These are phyloP conservation scores for Aspergillus bombycis DNA, from an alignment of 2,329 filamentous ascomycete species.

Conservation along the genomic window DNA sequence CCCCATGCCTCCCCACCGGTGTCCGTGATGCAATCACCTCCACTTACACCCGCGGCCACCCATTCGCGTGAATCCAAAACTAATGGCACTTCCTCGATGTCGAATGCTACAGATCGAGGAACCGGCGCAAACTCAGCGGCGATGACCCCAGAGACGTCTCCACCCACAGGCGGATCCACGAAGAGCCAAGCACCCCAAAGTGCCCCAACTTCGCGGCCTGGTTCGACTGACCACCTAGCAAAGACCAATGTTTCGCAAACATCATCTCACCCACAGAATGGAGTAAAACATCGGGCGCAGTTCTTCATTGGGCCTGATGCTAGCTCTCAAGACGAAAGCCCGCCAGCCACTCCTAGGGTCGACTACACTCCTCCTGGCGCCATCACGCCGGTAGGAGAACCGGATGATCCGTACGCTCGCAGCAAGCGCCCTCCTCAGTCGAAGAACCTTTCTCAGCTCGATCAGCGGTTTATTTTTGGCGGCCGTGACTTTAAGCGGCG, in stretches of 20 bases:
- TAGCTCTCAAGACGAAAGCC: conserved; percentile 61
- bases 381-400: conserved; percentile 76
- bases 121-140: conserved; percentile 33
- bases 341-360: conserved; percentile 61
- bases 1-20: conserved; percentile 68
- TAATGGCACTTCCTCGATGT: conserved; percentile 35
- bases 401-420: conserved; percentile 85
- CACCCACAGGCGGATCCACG: conserved; percentile 44
- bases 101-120: conserved; percentile 38
- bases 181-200: conserved; percentile 34
- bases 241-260: conserved; percentile 50
- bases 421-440: conserved; percentile 73
- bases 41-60: conserved; percentile 83
- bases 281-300: conserved; percentile 53
- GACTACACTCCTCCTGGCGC: conserved; percentile 66
- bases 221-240: conserved; percentile 44
- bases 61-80: conserved; percentile 57
- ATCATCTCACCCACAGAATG: conserved; percentile 46
- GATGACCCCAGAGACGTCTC: conserved; percentile 60
- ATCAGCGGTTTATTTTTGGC: conserved; percentile 83
- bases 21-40: conserved; percentile 80
- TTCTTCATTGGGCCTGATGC: conserved; percentile 63
- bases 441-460: conserved; percentile 68
- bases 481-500: conserved; percentile 70
- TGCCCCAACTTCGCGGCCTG: conserved; percentile 44